These are phyloP conservation scores for Phlebiopsis flavidoalba DNA, from an alignment of 768 basidiomycete genomes.

Conservation along the genomic window DNA sequence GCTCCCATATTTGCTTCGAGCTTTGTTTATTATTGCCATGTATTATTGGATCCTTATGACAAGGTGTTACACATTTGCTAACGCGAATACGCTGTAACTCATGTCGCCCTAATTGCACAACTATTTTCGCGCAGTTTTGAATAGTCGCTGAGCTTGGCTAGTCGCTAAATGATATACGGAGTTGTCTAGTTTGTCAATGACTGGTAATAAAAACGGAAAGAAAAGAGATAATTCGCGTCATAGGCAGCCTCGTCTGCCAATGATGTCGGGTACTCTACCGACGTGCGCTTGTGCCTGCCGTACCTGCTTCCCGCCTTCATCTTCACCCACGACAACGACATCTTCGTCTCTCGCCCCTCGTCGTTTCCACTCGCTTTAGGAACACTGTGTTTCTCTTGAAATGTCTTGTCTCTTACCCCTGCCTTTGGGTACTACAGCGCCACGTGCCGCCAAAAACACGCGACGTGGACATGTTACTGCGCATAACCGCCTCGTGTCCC, in stretches of 20 bases:
- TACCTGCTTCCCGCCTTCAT: not conserved
- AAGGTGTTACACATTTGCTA: too few species aligned
- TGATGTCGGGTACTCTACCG: not conserved
- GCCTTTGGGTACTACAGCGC: not conserved
- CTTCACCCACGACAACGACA: not conserved
- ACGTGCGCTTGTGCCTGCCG: not conserved
- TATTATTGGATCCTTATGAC: too few species aligned
- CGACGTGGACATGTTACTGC: constrained; percentile 19
- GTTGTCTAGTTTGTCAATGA: too few species aligned
- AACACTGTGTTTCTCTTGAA: not conserved
- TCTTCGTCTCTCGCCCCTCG: not conserved
- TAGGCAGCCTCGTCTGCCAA: not conserved
- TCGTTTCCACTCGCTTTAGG: not conserved
- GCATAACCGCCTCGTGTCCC: constrained; percentile 16
- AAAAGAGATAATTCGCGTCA: not conserved
- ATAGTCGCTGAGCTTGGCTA: too few species aligned
- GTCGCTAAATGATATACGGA: too few species aligned
- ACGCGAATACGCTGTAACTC: too few species aligned
- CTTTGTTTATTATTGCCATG: too few species aligned
- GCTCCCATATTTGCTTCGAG: too few species aligned
- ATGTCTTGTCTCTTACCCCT: not conserved
- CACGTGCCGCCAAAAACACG: not conserved
- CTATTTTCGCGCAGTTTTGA: too few species aligned
- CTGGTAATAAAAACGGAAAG: too few species aligned
- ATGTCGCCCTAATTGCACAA: too few species aligned